Conservation (phyloP, 495 filamentous ascomycete species). For the Talaromyces trachyspermus region DNA sequence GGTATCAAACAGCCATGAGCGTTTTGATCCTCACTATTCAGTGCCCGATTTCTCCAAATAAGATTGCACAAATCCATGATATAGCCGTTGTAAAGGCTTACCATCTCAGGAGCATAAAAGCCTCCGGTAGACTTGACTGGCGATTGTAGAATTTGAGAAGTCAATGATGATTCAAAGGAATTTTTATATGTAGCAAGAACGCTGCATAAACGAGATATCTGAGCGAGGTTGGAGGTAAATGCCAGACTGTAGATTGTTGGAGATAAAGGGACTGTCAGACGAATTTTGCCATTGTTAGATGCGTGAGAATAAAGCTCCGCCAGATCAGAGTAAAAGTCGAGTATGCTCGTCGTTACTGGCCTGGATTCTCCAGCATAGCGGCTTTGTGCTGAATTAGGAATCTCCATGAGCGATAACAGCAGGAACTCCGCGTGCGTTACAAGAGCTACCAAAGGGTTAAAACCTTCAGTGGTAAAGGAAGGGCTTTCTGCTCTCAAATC, state of each 20-base stretch:
- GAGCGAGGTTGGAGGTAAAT: conserved; percentile 53
- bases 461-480: conserved; percentile 18
- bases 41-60: conserved; percentile 71
- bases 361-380: conserved; percentile 11
- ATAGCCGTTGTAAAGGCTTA: conserved; percentile 73
- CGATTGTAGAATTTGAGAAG: conserved; percentile 24
- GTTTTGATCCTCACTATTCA: conserved; percentile 60
- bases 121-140: conserved; percentile 6
- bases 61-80: conserved; percentile 88
- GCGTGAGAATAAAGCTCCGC: conserved; percentile 49
- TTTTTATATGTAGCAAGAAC: conserved; percentile 62
- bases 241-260: conserved; percentile 62
- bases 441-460: conserved; percentile 36
- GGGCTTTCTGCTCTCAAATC: conserved; percentile 24
- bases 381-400: conserved; percentile 20
- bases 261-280: conserved; percentile 60
- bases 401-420: conserved; percentile 53
- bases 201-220: conserved; percentile 64
- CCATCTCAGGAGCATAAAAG: conserved; percentile 25
- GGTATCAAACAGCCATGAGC: conserved; percentile 66
- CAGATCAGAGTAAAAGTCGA: conserved; percentile 62
- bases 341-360: conserved; percentile 34
- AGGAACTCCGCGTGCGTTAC: conserved; percentile 55
- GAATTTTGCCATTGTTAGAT: conserved; percentile 39
- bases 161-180: conserved; percentile 63